These are phyloP conservation scores for Ceratocystis alfenasii DNA, from an alignment of 2,329 filamentous ascomycete species.

Conservation along the genomic window DNA sequence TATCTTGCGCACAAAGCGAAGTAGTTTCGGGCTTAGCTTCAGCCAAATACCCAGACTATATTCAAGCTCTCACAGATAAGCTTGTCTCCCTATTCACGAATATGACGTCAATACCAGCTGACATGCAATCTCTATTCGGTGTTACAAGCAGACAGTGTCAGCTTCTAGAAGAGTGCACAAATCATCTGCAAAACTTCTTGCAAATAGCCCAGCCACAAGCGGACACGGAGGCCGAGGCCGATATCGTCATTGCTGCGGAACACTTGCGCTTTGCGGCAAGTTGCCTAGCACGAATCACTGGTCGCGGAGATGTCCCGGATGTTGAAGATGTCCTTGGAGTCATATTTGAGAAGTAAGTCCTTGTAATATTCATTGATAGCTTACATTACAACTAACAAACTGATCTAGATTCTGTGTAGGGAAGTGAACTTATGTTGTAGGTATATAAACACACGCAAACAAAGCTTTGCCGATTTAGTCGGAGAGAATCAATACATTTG, in stretches of 20 bases:
- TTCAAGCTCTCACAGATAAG: constrained; percentile 55
- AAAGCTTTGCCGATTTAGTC: background rate
- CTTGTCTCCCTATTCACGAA: constrained; percentile 56
- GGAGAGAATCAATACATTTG: background rate
- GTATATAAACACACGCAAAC: background rate
- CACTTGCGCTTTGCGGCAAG: constrained; percentile 70
- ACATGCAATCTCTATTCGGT: constrained; percentile 73
- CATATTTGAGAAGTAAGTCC: constrained; percentile 85
- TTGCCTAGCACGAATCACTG: constrained; percentile 75
- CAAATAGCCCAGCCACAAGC: constrained; percentile 37
- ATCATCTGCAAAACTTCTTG: constrained; percentile 63
- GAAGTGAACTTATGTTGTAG: constrained; percentile 31
- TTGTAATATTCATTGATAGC: background rate
- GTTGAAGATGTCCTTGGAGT: constrained; percentile 93
- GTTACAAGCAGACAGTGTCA: constrained; percentile 82
- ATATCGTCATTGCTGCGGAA: constrained; percentile 85
- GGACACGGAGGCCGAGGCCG: constrained; percentile 42
- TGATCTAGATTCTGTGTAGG: constrained; percentile 43
- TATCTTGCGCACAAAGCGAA: constrained; percentile 35
- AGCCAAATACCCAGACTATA: constrained; percentile 45
- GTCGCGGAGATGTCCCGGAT: constrained; percentile 70
- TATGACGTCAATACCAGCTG: constrained; percentile 58
- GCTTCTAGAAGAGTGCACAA: constrained; percentile 61
- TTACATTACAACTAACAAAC: background rate
- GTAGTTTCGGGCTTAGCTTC: constrained; percentile 29